Percentiles rank a stretch among this genome's conserved stretches.
These are phyloP conservation scores for Leccinellum rugosiceps DNA, from an alignment of 768 basidiomycete genomes.

Conservation along the genomic window DNA sequence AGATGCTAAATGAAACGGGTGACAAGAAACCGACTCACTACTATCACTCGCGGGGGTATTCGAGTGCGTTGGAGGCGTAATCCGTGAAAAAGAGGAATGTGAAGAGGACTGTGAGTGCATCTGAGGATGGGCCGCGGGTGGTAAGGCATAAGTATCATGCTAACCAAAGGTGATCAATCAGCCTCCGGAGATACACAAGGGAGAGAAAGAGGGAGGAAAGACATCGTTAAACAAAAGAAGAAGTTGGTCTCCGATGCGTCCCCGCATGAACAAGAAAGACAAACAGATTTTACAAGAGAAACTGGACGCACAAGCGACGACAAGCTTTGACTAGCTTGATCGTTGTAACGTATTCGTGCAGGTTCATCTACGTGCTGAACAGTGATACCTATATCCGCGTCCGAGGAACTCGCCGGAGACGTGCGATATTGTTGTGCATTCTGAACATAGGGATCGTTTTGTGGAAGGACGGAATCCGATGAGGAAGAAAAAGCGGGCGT, in stretches of 20 bases:
- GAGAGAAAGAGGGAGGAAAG: background rate
- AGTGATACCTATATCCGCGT: slow-evolving; percentile 12
- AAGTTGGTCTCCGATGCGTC: background rate
- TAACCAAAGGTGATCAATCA: slow-evolving; percentile 4
- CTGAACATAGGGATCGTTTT: slow-evolving; percentile 2
- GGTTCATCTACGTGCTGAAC: slow-evolving; percentile 15
- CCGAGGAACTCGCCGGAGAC: background rate
- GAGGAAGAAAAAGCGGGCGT: slow-evolving; percentile 6
- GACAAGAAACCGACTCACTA: slow-evolving; percentile 20
- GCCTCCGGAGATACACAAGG: too few species aligned
- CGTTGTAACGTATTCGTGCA: slow-evolving; percentile 9
- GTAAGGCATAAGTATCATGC: slow-evolving; percentile 11
- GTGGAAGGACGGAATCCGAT: background rate
- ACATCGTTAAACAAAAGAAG: background rate
- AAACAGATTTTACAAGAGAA: background rate
- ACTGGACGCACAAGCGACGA: slow-evolving; percentile 25
- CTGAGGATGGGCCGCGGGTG: slow-evolving; percentile 3
- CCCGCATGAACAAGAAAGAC: background rate
- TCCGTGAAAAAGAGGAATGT: slow-evolving; percentile 15
- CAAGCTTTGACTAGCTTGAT: slow-evolving; percentile 15
- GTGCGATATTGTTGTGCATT: slow-evolving; percentile 4
- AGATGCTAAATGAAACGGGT: background rate
- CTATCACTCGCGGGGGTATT: slow-evolving; percentile 26
- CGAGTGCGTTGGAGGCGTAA: slow-evolving; percentile 24
- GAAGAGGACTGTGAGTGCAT: slow-evolving; percentile 17